Evolutionary conservation across 805 yeast species (phyloP).

Genomic region (Phaffomyces thermotolerans): DNA sequence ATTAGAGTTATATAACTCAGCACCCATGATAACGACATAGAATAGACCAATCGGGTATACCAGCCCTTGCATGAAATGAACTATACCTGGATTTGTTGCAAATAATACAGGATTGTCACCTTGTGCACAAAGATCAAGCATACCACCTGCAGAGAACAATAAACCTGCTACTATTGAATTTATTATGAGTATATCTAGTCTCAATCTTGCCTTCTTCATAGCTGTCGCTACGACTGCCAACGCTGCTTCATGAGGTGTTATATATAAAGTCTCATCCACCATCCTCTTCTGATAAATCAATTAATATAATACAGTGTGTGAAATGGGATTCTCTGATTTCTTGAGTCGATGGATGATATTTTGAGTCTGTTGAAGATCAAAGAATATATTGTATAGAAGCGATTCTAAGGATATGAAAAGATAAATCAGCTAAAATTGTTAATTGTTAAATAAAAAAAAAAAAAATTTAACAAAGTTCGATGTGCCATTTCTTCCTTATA

Average conservation of each 20-base stretch:
- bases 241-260: conserved; percentile 77
- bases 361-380: too few relatives aligned
- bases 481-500: too few relatives aligned
- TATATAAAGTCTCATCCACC: conserved; percentile 46
- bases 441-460: too few relatives aligned
- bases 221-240: conserved; percentile 79
- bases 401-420: too few relatives aligned
- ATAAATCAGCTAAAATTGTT: too few relatives aligned
- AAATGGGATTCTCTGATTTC: too few relatives aligned
- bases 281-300: conserved; percentile 9
- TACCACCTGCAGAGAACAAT: conserved; percentile 64
- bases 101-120: conserved; percentile 40
- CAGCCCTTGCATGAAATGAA: conserved; percentile 50
- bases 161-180: conserved; percentile 68
- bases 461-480: too few relatives aligned
- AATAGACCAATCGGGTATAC: conserved; percentile 68
- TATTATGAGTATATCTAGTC: conserved; percentile 48
- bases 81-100: conserved; percentile 41
- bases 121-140: conserved; percentile 53
- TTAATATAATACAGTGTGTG: neutral
- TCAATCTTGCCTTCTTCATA: conserved; percentile 72
- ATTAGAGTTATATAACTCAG: conserved; percentile 70
- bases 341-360: too few relatives aligned
- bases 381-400: too few relatives aligned
- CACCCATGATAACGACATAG: conserved; percentile 68